Conservation (phyloP, 352 stramenopile species). For the Pythium diclinum region DNA sequence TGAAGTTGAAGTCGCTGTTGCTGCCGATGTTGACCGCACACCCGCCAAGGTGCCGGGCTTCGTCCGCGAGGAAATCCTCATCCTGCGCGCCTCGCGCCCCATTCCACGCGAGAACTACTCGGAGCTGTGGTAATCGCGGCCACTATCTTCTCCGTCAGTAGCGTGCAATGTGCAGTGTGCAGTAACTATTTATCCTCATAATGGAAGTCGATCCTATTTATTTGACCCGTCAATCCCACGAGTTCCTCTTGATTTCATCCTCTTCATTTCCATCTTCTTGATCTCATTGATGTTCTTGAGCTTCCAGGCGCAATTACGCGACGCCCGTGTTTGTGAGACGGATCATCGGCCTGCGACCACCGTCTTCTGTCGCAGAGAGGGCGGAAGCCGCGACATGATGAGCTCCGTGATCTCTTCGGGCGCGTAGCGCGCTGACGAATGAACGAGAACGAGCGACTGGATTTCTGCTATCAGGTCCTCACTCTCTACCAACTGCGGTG, state of each 20-base stretch:
- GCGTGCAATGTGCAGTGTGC: background rate
- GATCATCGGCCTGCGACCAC: slow-evolving; percentile 21
- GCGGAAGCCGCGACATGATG: slow-evolving; percentile 33
- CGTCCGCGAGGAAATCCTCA: slow-evolving; percentile 74
- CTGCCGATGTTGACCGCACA: slow-evolving; percentile 52
- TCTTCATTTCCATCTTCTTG: background rate
- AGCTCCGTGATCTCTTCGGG: slow-evolving; percentile 32
- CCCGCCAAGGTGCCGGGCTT: slow-evolving; percentile 58
- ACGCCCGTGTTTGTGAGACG: background rate
- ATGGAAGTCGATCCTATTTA: background rate
- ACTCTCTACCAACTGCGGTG: slow-evolving; percentile 40
- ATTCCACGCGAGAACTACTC: slow-evolving; percentile 75
- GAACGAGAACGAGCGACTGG: slow-evolving; percentile 57
- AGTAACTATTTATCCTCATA: background rate
- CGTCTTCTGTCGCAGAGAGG: slow-evolving; percentile 44
- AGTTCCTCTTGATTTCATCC: background rate
- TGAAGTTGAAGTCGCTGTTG: slow-evolving; percentile 21
- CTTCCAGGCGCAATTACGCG: background rate
- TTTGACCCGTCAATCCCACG: background rate
- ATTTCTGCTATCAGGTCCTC: slow-evolving; percentile 44
- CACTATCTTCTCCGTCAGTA: background rate
- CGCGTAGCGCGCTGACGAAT: slow-evolving; percentile 71
- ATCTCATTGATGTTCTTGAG: no score
- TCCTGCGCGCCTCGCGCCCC: slow-evolving; percentile 63
- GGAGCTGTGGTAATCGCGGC: slow-evolving; percentile 51